Percentiles rank a stretch among this genome's conserved stretches.
These are phyloP conservation scores for Cinchona pubescens DNA, from an alignment of 257 asterid genomes.

Conservation along the genomic window DNA sequence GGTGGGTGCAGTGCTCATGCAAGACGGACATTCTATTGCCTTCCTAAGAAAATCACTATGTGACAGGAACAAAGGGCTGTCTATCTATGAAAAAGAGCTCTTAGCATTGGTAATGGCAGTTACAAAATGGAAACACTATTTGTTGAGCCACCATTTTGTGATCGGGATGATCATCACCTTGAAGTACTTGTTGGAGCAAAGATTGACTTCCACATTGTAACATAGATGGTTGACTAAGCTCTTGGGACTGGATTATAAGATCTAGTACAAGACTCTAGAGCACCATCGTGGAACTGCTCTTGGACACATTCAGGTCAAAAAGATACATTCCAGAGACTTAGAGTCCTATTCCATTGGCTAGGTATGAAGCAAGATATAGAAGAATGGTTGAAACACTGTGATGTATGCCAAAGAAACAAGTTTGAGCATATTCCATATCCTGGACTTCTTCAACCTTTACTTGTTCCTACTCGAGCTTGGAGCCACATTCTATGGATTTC, in stretches of 20 bases:
- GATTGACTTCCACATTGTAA: not conserved
- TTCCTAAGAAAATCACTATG: not conserved
- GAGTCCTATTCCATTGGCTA: not conserved
- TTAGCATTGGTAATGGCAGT: not conserved
- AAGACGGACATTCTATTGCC: not conserved
- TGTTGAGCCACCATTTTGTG: not conserved
- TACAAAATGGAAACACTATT: not conserved
- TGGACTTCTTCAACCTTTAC: not conserved
- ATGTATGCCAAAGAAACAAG: not conserved
- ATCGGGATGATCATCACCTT: not conserved
- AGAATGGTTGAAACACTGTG: accelerated
- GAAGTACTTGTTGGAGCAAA: not conserved
- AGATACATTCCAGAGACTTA: not conserved
- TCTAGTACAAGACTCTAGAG: no score
- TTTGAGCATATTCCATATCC: not conserved
- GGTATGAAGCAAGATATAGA: not conserved
- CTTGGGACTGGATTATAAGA: not conserved
- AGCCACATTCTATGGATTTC: not conserved
- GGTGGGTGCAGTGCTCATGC: not conserved
- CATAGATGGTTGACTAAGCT: not conserved
- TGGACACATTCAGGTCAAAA: not conserved
- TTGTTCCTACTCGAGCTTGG: not conserved
- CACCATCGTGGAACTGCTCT: not conserved
- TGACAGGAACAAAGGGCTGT: no score
- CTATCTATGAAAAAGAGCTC: not conserved